Evolutionary conservation across 2,329 filamentous ascomycete genomes (phyloP).

Genomic region (Trichoderma brevicompactum): DNA sequence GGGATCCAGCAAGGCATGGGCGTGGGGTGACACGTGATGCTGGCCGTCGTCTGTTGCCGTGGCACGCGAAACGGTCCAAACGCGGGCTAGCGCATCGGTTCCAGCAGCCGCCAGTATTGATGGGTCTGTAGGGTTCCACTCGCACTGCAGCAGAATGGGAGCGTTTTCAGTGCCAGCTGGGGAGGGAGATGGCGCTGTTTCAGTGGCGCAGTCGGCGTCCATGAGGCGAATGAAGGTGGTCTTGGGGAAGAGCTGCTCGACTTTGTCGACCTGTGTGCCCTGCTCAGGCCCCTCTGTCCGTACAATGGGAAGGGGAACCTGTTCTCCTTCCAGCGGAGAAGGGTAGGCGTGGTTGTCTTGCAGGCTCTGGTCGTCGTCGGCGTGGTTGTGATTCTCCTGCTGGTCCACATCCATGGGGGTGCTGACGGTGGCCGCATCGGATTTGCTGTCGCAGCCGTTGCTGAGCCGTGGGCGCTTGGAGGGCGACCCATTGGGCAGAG

Average conservation of each 20-base stretch:
- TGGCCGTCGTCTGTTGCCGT: conserved; percentile 47
- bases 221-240: conserved; percentile 65
- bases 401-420: conserved; percentile 39
- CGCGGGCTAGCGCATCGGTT: conserved; percentile 70
- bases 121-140: conserved; percentile 69
- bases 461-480: conserved; percentile 63
- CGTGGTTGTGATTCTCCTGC: conserved; percentile 43
- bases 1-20: conserved; percentile 55
- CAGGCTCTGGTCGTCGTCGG: conserved; percentile 52
- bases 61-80: conserved; percentile 66
- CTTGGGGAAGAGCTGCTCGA: conserved; percentile 61
- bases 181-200: conserved; percentile 45
- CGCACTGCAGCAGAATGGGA: conserved; percentile 68
- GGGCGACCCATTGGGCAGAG: conserved; percentile 59
- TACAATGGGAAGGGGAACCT: conserved; percentile 55
- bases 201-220: conserved; percentile 46
- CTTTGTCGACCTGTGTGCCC: conserved; percentile 67
- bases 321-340: conserved; percentile 64
- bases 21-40: conserved; percentile 48
- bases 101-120: conserved; percentile 69
- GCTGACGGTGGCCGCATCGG: conserved; percentile 50
- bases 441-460: conserved; percentile 64
- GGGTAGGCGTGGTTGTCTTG: conserved; percentile 66
- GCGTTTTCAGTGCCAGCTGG: conserved; percentile 53
- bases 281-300: conserved; percentile 66